Conservation (phyloP, 257 asterid genomes). For the Rehmannia glutinosa region DNA sequence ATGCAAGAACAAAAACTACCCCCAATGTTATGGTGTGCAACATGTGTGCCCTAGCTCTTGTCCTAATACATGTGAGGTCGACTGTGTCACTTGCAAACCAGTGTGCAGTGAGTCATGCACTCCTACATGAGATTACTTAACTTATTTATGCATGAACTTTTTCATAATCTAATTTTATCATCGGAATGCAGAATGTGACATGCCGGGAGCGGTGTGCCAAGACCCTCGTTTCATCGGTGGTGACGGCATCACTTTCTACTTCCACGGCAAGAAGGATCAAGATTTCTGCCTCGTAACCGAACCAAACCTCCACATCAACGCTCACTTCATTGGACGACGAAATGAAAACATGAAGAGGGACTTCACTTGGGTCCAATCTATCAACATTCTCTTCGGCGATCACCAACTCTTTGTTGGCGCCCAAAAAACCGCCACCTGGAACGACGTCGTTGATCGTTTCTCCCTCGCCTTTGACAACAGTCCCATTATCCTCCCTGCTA, state of each 20-base stretch:
- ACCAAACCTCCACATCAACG: conserved; percentile 53
- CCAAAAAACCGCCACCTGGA: conserved; percentile 44
- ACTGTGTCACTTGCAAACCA: conserved; percentile 60
- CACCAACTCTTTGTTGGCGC: conserved; percentile 45
- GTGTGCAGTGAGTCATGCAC: conserved; percentile 45
- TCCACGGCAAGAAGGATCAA: conserved; percentile 54
- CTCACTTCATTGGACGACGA: conserved; percentile 53
- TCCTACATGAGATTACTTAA: background rate
- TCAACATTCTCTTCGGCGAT: conserved; percentile 37
- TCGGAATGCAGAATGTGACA: conserved; percentile 39
- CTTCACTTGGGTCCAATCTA: conserved; percentile 72
- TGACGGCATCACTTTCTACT: conserved; percentile 69
- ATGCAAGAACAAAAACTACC: conserved; percentile 37
- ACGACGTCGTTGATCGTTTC: conserved; percentile 37
- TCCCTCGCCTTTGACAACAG: conserved; percentile 34
- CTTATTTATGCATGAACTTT: too few relatives aligned
- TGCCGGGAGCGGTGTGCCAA: conserved; percentile 73
- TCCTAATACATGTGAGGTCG: conserved; percentile 38
- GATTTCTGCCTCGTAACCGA: conserved; percentile 57
- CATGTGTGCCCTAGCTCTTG: conserved; percentile 46
- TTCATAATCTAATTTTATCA: background rate
- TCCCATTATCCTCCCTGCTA: conserved; percentile 28
- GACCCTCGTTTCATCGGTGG: conserved; percentile 80
- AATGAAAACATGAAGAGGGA: conserved; percentile 44
- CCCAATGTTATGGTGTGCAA: conserved; percentile 31